phyloP scores from a whole-genome alignment of 176 grass and related monocot species.

The Stipa capillata region DNA sequence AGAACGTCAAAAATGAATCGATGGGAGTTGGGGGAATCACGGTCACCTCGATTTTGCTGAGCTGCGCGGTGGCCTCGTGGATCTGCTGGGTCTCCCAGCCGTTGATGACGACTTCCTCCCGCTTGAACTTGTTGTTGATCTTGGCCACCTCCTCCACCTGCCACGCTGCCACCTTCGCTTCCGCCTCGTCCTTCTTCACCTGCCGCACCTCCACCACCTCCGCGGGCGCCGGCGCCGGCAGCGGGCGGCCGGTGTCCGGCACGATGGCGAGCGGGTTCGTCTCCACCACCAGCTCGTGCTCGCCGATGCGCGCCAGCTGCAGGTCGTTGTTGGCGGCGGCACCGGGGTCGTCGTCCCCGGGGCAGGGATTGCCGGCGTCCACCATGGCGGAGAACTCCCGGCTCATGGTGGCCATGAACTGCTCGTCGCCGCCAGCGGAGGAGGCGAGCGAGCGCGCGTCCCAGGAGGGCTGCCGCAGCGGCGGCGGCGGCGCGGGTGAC shows the following conservation, averaged over 20 bases:
- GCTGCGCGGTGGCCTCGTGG: conserved; percentile 30
- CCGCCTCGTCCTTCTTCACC: conserved; percentile 67
- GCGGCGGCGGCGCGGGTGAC: conserved; percentile 9
- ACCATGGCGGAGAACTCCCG: conserved; percentile 71
- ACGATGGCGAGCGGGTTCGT: conserved; percentile 57
- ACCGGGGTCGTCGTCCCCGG: background rate
- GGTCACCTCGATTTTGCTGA: conserved; percentile 54
- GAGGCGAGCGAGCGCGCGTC: conserved; percentile 27
- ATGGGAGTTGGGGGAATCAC: background rate
- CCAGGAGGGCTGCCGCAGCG: conserved; percentile 35
- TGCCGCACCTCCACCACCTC: conserved; percentile 24
- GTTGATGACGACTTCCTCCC: conserved; percentile 58
- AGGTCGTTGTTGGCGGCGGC: background rate
- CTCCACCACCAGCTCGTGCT: conserved; percentile 34
- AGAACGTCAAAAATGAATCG: background rate
- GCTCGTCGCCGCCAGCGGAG: conserved; percentile 25
- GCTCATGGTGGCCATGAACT: conserved; percentile 46
- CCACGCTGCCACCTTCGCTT: conserved; percentile 65
- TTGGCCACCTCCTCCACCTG: conserved; percentile 50
- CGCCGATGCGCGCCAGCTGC: conserved; percentile 36
- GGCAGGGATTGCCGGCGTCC: conserved; percentile 27
- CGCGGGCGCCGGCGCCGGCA: background rate
- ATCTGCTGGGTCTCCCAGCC: conserved; percentile 55
- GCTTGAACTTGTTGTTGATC: conserved; percentile 56
- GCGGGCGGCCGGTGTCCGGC: conserved; percentile 16